Conservation (phyloP, 1,284 basidiomycete genomes). For the Ceratobasidium sp. region DNA sequence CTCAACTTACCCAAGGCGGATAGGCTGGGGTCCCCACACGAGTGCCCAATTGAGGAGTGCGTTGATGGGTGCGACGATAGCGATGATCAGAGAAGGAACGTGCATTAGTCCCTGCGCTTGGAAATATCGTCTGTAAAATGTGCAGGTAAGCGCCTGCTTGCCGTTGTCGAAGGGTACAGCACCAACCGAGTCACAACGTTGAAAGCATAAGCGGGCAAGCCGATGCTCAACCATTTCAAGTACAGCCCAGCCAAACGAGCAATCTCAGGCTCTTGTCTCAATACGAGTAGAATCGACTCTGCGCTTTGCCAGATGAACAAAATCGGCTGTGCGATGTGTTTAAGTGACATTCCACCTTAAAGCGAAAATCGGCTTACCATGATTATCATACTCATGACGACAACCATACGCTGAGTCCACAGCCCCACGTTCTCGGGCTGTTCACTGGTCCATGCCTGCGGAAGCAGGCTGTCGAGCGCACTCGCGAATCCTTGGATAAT, state of each 20-base stretch:
- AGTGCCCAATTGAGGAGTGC: conserved; percentile 86
- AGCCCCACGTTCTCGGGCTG: conserved; percentile 85
- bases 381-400: conserved; percentile 73
- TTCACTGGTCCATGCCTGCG: conserved; percentile 89
- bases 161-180: too few relatives aligned
- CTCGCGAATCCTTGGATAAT: conserved; percentile 89
- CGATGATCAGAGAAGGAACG: conserved; percentile 88
- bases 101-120: conserved; percentile 91
- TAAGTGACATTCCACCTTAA: conserved; percentile 54
- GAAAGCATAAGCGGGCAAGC: conserved; percentile 90
- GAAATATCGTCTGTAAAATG: conserved; percentile 78
- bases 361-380: conserved; percentile 63
- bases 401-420: conserved; percentile 88
- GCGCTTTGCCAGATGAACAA: conserved; percentile 83
- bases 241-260: conserved; percentile 83
- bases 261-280: conserved; percentile 90
- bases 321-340: conserved; percentile 67
- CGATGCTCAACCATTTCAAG: conserved; percentile 81
- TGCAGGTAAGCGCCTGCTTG: background rate
- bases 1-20: conserved; percentile 65
- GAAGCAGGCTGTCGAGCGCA: conserved; percentile 90
- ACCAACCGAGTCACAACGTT: conserved; percentile 74
- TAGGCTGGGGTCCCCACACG: conserved; percentile 84
- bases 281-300: conserved; percentile 79
- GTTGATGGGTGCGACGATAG: conserved; percentile 90